These are phyloP conservation scores for Panicum hallii DNA, from an alignment of 202 grass and related monocot genomes.

Conservation along the genomic window DNA sequence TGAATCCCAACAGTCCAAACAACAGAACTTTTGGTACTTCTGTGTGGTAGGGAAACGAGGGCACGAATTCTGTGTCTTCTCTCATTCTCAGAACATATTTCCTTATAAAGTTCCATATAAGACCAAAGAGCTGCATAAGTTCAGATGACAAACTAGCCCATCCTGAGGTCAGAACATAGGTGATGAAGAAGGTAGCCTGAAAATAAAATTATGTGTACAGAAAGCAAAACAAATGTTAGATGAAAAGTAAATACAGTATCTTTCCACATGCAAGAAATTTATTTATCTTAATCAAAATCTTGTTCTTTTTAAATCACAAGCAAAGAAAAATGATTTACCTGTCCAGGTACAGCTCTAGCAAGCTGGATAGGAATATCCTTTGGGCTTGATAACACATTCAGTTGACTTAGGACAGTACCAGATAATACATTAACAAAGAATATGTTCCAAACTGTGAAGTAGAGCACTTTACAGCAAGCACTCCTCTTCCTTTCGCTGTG, in stretches of 20 bases:
- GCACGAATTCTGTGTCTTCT: conserved; percentile 72
- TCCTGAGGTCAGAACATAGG: conserved; percentile 94
- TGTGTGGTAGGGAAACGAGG: conserved; percentile 88
- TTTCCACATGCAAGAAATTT: conserved; percentile 13
- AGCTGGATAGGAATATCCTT: conserved; percentile 78
- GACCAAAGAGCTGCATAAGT: conserved; percentile 81
- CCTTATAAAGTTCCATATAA: conserved; percentile 72
- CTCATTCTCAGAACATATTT: conserved; percentile 70
- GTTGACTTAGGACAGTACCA: conserved; percentile 76
- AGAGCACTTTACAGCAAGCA: conserved; percentile 87
- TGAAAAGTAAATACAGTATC: conserved; percentile 19
- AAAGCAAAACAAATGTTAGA: background rate
- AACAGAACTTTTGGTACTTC: conserved; percentile 84
- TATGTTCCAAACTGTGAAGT: conserved; percentile 90
- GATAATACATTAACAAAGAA: conserved; percentile 94
- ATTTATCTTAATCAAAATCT: background rate
- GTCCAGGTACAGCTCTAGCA: conserved; percentile 79
- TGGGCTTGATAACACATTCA: conserved; percentile 72
- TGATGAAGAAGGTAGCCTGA: conserved; percentile 97
- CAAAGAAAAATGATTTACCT: conserved; percentile 55
- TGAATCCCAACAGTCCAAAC: conserved; percentile 79
- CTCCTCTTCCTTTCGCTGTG: conserved; percentile 91
- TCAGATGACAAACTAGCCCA: conserved; percentile 96
- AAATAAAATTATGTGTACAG: conserved; percentile 24
- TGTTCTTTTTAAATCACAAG: conserved; percentile 9